phyloP scores from a whole-genome alignment of 2,329 filamentous ascomycete species.

The Botrytis galanthina region DNA sequence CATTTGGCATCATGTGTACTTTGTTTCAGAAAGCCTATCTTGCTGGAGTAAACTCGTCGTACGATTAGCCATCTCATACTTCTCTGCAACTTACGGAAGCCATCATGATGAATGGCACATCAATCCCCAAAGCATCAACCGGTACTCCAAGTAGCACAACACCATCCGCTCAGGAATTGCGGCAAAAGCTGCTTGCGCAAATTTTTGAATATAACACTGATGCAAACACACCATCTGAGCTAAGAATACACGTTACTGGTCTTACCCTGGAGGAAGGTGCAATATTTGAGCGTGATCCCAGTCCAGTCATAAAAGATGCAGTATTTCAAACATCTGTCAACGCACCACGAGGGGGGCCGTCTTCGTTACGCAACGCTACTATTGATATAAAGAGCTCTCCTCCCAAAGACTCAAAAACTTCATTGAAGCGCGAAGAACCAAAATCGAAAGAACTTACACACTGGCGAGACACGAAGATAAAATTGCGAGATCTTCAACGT shows the following conservation, averaged over 20 bases:
- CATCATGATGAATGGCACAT: background rate
- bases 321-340: no score
- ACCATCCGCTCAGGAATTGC: background rate
- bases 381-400: background rate
- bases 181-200: background rate
- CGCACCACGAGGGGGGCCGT: background rate
- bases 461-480: background rate
- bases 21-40: background rate
- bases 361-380: background rate
- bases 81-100: background rate
- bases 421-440: background rate
- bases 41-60: background rate
- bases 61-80: background rate
- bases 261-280: background rate
- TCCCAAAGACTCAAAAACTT: background rate
- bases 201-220: slow-evolving; percentile 8
- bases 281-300: background rate
- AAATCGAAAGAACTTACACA: background rate
- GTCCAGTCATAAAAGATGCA: background rate
- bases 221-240: background rate
- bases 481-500: slow-evolving; percentile 4
- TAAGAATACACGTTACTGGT: slow-evolving; percentile 15
- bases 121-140: background rate
- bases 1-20: background rate
- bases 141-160: background rate